phyloP scores from a whole-genome alignment of 768 basidiomycete species.

The Fomitopsis pulvina region DNA sequence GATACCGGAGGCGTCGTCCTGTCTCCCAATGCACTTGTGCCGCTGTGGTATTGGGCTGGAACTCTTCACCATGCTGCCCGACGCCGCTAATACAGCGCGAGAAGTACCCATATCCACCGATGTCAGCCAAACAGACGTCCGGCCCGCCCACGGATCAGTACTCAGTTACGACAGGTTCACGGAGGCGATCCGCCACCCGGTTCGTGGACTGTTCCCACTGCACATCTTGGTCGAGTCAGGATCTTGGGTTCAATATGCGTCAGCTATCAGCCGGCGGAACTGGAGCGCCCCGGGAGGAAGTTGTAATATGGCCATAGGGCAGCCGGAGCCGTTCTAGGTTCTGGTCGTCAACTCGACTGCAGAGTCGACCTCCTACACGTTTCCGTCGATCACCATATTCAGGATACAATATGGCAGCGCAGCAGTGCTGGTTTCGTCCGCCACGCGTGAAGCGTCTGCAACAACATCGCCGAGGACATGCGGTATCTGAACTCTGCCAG shows the following conservation, averaged over 20 bases:
- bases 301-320: background rate
- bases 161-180: too few species aligned
- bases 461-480: too few species aligned
- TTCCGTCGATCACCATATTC: too few species aligned
- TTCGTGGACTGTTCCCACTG: background rate
- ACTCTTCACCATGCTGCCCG: background rate
- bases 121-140: background rate
- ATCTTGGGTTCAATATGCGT: conserved; percentile 1
- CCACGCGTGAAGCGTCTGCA: too few species aligned
- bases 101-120: background rate
- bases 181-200: too few species aligned
- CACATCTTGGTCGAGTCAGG: background rate
- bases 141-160: background rate
- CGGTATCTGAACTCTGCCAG: too few species aligned
- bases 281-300: background rate
- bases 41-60: background rate
- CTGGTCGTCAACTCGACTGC: too few species aligned
- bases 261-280: conserved; percentile 1
- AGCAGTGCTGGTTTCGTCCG: too few species aligned
- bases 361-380: too few species aligned
- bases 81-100: background rate
- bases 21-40: background rate
- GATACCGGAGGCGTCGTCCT: background rate
- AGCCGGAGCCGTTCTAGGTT: background rate
- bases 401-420: too few species aligned